Evolutionary conservation across 352 stramenopile species (phyloP).

Genomic region (Pythium coloratum): DNA sequence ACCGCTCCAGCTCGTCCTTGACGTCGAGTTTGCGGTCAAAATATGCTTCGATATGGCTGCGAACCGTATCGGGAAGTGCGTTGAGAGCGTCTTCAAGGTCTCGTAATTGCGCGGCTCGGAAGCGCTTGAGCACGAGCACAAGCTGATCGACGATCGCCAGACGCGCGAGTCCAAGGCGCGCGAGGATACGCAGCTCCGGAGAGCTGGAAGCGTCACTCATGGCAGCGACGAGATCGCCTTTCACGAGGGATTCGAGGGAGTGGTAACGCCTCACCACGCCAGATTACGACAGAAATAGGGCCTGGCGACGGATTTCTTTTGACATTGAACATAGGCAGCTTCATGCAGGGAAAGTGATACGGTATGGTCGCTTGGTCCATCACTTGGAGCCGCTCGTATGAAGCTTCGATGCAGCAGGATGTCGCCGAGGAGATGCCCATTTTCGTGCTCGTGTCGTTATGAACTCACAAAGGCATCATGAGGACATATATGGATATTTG

Average conservation of each 20-base stretch:
- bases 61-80: slow-evolving; percentile 14
- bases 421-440: no score
- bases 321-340: background rate
- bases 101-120: slow-evolving; percentile 43
- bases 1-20: slow-evolving; percentile 57
- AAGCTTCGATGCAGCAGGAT: background rate
- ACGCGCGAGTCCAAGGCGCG: slow-evolving; percentile 39
- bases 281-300: slow-evolving; percentile 14
- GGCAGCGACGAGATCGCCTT: background rate
- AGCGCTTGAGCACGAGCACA: slow-evolving; percentile 35
- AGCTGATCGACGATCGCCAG: slow-evolving; percentile 40
- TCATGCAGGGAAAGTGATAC: background rate
- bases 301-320: background rate
- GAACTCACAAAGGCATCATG: no score
- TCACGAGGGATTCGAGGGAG: background rate
- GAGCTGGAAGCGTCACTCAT: background rate
- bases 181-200: slow-evolving; percentile 34
- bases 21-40: slow-evolving; percentile 65
- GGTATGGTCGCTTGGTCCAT: no score
- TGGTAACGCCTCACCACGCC: background rate
- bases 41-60: slow-evolving; percentile 36
- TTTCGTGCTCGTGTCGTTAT: no score
- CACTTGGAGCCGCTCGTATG: no score
- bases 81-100: slow-evolving; percentile 37
- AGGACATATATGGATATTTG: background rate